Conservation (phyloP, 2,329 filamentous ascomycete genomes). For the Aspergillus fijiensis region DNA sequence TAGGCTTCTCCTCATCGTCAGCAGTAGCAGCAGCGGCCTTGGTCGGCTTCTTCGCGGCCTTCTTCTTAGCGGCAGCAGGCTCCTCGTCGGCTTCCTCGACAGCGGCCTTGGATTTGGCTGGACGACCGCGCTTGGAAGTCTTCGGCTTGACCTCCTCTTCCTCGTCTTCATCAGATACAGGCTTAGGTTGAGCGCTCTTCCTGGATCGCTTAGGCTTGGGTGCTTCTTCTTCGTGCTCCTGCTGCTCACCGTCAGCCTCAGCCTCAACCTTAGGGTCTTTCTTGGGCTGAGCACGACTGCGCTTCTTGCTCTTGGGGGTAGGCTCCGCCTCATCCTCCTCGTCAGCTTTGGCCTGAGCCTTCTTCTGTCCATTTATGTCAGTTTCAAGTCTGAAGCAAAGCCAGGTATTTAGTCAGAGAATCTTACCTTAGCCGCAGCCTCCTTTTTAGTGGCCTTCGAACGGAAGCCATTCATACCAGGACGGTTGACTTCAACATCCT, state of each 20-base stretch:
- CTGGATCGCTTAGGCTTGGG: conserved; percentile 19
- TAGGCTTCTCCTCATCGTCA: conserved; percentile 24
- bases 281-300: conserved; percentile 16
- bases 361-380: conserved; percentile 13
- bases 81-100: conserved; percentile 11
- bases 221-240: conserved; percentile 17
- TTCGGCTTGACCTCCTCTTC: neutral
- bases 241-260: neutral
- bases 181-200: conserved; percentile 14
- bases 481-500: conserved; percentile 75
- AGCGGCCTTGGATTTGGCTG: conserved; percentile 8
- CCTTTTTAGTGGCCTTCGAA: conserved; percentile 37
- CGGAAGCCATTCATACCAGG: conserved; percentile 67
- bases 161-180: neutral
- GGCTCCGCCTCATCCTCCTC: neutral
- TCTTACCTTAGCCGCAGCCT: conserved; percentile 19
- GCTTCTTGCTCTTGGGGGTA: conserved; percentile 13
- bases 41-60: conserved; percentile 17
- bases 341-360: conserved; percentile 1
- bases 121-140: neutral
- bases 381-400: neutral
- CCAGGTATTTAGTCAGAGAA: neutral
- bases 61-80: conserved; percentile 15
- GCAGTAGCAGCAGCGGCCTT: conserved; percentile 9
- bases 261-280: conserved; percentile 13